phyloP scores from a whole-genome alignment of 345 rosid species.

The Arabis hirsuta region DNA sequence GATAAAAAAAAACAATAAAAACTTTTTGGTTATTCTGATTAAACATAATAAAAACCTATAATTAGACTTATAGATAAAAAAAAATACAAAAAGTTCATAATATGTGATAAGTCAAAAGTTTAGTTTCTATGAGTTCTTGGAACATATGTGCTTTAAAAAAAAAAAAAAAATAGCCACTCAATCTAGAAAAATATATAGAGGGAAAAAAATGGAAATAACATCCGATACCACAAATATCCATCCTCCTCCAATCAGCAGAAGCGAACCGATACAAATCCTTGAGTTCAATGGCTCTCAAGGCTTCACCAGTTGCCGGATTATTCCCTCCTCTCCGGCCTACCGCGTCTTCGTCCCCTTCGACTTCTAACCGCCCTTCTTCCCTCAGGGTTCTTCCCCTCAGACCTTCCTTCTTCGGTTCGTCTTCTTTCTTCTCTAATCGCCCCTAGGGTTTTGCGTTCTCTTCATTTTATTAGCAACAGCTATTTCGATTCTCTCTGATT shows the following conservation, averaged over 20 bases:
- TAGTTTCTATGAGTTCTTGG: too few relatives aligned
- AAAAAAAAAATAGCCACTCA: too few relatives aligned
- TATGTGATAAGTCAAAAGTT: too few relatives aligned
- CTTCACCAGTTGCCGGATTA: slow-evolving; percentile 51
- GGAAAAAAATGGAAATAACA: not conserved
- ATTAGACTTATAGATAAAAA: too few relatives aligned
- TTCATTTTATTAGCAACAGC: not conserved
- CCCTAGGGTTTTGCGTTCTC: not conserved
- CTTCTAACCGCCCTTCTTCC: slow-evolving; percentile 36
- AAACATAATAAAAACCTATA: too few relatives aligned
- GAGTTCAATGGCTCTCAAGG: slow-evolving; percentile 47
- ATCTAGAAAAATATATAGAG: not conserved
- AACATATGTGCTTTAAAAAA: too few relatives aligned
- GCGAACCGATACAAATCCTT: slow-evolving; percentile 1
- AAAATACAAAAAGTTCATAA: too few relatives aligned
- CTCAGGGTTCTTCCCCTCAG: slow-evolving; percentile 40
- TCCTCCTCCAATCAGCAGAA: slow-evolving; percentile 18
- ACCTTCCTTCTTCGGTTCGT: slow-evolving; percentile 49
- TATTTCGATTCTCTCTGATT: not conserved
- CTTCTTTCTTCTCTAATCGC: not conserved
- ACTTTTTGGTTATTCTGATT: too few relatives aligned
- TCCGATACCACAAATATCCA: slow-evolving; percentile 36
- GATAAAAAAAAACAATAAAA: too few relatives aligned
- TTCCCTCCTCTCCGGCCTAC: slow-evolving; percentile 44
- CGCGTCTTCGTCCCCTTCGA: slow-evolving; percentile 33